Evolutionary conservation across 2,329 filamentous ascomycete species (phyloP).

Genomic region (Colletotrichum tamarilloi): DNA sequence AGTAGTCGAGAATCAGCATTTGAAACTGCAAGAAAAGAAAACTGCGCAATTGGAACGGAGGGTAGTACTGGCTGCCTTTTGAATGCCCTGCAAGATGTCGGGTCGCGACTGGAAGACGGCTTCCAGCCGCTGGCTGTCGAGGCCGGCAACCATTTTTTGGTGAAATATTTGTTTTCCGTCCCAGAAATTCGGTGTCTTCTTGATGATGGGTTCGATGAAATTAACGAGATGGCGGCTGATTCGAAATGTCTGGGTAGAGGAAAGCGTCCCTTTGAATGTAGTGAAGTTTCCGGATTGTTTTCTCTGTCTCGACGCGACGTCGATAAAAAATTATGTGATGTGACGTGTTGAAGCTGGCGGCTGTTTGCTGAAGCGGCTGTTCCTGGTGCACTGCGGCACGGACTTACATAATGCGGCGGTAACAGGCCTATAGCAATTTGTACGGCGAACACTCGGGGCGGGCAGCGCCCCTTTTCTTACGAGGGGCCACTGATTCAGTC

Average conservation of each 20-base stretch:
- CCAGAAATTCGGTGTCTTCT: not conserved
- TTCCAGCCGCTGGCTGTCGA: constrained; percentile 62
- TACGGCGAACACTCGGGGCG: too few species aligned
- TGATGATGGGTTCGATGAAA: not conserved
- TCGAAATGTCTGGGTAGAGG: not conserved
- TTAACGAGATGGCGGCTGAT: not conserved
- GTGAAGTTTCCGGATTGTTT: not conserved
- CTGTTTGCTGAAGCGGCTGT: not conserved
- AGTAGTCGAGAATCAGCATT: not conserved
- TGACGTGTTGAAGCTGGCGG: constrained; percentile 30
- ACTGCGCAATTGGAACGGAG: not conserved
- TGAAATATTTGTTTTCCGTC: not conserved
- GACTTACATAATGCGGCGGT: constrained; percentile 23
- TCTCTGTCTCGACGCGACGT: constrained; percentile 28
- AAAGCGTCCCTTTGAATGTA: not conserved
- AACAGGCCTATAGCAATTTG: too few species aligned
- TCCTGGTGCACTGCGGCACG: not conserved
- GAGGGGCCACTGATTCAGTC: not conserved
- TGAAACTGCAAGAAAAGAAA: not conserved
- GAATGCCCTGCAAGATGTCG: constrained; percentile 66
- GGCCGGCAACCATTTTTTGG: constrained; percentile 51
- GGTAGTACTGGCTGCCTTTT: constrained; percentile 61
- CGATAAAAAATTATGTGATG: constrained; percentile 23
- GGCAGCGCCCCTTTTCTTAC: not conserved
- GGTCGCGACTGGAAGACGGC: constrained; percentile 66